Base-by-base conservation (phyloP, 2,329 filamentous ascomycete genomes). In the Monilinia fructicola region DNA sequence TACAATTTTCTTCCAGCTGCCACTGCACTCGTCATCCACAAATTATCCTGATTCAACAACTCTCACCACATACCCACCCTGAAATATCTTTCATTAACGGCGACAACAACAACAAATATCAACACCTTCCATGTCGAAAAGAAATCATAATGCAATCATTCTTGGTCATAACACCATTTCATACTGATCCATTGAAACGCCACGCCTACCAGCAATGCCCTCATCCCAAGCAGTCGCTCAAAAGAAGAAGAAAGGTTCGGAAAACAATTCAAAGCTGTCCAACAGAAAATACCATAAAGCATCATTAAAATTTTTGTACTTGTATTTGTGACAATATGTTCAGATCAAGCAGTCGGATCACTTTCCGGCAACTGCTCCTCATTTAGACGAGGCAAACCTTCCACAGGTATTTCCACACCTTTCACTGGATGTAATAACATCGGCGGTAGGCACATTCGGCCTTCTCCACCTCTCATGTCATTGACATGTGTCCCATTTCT, bases 341-440 rank as follows among this genome's bases (percentile, higher is more conserved):
- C 40, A 55, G 64, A 67, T 77, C 71, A 77, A 67, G 75, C 74
- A 63, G 50, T 67, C 38, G 76, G 76, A 69, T 76, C 74, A 68
- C 74, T 76, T 64, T 75, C 75, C 12, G 68, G 67, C 18, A 74
- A 48, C 50, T 71, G 67, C 38, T 71, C 69, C 54, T 74, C 69
- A 23, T 66, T 63, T 38, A 46, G 23, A 26, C 38, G 31, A 7
- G 46, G 46, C 11, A 69, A 38, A 23, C 67, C 70, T 55, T 76
- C 74, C 9, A 76, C 72, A 0, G 75, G 73, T 42, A 89, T 73
- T 67, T 89, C 86, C 6, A 93, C 84, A 64, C 86, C 84, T 81
- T 97, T 97, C 64, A 97, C 85, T 0, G 93, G 93, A 82, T 97
- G 93, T 70, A 97, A 79, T 69, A 97, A 79, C 89, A 97, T 94